Conservation (phyloP, 108 stramenopile species). For the Discostella pseudostelligera region DNA sequence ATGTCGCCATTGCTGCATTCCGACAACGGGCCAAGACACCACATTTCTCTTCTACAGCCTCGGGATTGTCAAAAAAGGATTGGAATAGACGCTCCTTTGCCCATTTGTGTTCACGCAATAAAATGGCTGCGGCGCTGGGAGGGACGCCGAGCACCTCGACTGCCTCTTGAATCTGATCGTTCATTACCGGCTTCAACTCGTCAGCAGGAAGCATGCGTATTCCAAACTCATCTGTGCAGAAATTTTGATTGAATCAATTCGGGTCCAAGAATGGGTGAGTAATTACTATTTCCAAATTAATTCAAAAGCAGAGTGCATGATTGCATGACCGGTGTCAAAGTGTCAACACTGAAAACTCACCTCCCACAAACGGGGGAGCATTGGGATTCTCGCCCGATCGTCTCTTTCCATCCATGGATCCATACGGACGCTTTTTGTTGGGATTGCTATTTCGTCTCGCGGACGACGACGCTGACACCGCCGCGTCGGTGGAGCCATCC, state of each 20-base stretch:
- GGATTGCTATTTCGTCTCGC: constrained; percentile 1
- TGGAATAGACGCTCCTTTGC: constrained; percentile 91
- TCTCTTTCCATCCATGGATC: constrained; percentile 9
- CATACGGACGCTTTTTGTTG: constrained; percentile 27
- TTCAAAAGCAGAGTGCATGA: background rate
- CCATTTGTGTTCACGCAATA: constrained; percentile 91
- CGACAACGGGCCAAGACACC: constrained; percentile 64
- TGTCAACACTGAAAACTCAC: constrained; percentile 26
- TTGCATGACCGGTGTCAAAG: no score
- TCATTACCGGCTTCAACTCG: constrained; percentile 74
- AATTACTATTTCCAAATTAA: constrained; percentile 4
- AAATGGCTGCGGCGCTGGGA: constrained; percentile 70
- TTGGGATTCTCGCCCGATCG: constrained; percentile 41
- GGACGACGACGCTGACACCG: constrained; percentile 3
- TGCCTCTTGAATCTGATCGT: constrained; percentile 65
- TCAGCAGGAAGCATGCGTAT: constrained; percentile 73
- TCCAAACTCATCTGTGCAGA: constrained; percentile 28
- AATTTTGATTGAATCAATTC: background rate
- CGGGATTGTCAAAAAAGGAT: constrained; percentile 70
- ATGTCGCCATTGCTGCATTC: background rate
- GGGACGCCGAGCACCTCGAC: constrained; percentile 84
- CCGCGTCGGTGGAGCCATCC: constrained; percentile 26
- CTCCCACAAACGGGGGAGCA: constrained; percentile 37
- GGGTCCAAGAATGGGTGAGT: background rate
- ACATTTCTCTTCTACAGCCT: constrained; percentile 62